Evolutionary conservation across 2,329 filamentous ascomycete genomes (phyloP), one percentile per base, ranked within the genome.

Genomic region (Moelleriella libera): DNA sequence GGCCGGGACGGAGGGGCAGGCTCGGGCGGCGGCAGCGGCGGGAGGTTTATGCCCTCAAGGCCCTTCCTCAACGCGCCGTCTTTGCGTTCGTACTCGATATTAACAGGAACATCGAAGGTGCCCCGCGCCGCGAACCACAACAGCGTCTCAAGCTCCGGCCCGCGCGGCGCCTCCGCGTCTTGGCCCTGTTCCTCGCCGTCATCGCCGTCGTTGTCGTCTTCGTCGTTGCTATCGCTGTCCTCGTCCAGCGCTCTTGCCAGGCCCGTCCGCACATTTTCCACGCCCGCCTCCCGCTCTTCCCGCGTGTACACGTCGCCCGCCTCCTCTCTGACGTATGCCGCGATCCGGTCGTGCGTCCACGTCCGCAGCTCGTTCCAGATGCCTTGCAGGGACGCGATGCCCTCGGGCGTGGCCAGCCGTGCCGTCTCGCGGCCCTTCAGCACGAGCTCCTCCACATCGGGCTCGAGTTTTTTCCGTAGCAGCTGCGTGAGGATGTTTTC

Each of bases 381-480:
- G 43, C 74, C 70, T 46, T 74, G 68, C 40, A 82, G 63, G 30
- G 56, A 55, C 1, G 56, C 58, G 11, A 68, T 52, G 30, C 67
- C 68, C 46, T 81, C 72, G 1, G 68, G 68, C 55, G 50, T 71
- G 5, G 58, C 61, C 30, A 60, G 53, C 12, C 56, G 58, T 10
- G 69, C 69, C 30, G 68, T 67, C 49, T 69, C 69, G 37, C 76
- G 74, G 1, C 80, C 83, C 46, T 79, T 68, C 28, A 79, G 75
- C 30, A 90, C 80, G 66, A 83, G 82, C 48, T 81, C 78, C 59
- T 89, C 85, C 14, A 88, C 80, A 29, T 78, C 73, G 0, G 86
- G 85, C 54, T 92, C 87, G 45, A 88, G 74, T 61, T 92, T 92
- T 65, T 92, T 94, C 40, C 87, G 82, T 32, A 94, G 69, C 2